Conservation (phyloP, 345 rosid genomes). For the Hypericum perforatum region DNA sequence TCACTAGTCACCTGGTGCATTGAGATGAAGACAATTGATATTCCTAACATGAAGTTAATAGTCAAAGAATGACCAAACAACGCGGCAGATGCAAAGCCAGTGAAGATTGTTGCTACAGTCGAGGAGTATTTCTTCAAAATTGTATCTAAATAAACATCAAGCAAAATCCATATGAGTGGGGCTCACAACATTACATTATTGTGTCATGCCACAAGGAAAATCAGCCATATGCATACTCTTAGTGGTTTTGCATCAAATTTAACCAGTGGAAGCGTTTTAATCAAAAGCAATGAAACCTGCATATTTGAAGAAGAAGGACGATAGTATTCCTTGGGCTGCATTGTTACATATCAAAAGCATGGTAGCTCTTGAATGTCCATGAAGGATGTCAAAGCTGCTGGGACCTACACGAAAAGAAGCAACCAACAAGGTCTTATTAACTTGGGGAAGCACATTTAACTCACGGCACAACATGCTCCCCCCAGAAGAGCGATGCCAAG, state of each 20-base stretch:
- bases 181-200: neutral
- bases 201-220: no score
- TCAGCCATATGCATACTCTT: no score
- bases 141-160: conserved; percentile 22
- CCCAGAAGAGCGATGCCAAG: no score
- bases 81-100: conserved; percentile 29
- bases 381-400: conserved; percentile 20
- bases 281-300: conserved; percentile 22
- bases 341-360: conserved; percentile 30
- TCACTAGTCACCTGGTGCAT: conserved; percentile 29
- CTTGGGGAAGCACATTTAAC: neutral
- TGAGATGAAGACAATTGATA: conserved; percentile 32
- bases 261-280: neutral
- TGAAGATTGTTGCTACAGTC: conserved; percentile 33
- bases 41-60: conserved; percentile 27
- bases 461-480: neutral
- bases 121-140: conserved; percentile 36
- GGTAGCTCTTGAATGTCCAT: conserved; percentile 32
- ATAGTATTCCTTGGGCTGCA: conserved; percentile 36
- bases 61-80: conserved; percentile 32
- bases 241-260: no score
- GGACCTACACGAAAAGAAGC: conserved; percentile 17
- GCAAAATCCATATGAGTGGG: conserved; percentile 8
- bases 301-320: conserved; percentile 36
- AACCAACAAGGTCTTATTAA: neutral